Conservation (phyloP, 768 basidiomycete genomes). For the Mycena galericulata region DNA sequence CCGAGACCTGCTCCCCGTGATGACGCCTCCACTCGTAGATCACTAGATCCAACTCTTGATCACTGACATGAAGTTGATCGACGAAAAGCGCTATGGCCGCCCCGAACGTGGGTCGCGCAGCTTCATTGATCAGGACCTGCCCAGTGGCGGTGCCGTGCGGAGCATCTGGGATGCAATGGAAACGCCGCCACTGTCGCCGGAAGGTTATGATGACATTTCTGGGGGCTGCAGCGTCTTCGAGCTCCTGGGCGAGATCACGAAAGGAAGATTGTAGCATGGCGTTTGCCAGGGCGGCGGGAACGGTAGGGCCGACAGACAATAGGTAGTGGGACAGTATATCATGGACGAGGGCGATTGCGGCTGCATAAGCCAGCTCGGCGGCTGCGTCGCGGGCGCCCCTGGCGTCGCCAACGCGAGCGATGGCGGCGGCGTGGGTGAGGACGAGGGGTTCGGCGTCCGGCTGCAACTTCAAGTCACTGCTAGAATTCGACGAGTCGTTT, state of each 20-base stretch:
- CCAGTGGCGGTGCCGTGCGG: too few species aligned
- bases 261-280: background rate
- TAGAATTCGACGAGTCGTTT: too few species aligned
- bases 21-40: background rate
- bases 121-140: background rate
- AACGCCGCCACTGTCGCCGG: slow-evolving; percentile 8
- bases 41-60: background rate
- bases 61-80: background rate
- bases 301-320: too few species aligned
- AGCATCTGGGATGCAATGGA: background rate
- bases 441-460: too few species aligned
- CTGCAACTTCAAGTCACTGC: too few species aligned
- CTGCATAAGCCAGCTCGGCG: too few species aligned
- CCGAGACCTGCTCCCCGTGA: background rate
- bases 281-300: background rate
- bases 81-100: slow-evolving; percentile 1
- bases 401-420: too few species aligned
- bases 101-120: background rate
- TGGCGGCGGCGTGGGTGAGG: too few species aligned
- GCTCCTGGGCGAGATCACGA: background rate
- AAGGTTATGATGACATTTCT: background rate
- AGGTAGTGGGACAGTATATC: too few species aligned
- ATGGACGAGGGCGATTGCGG: too few species aligned
- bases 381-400: too few species aligned
- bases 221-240: slow-evolving; percentile 4